Percentiles rank a stretch among this genome's conserved stretches.
These are phyloP conservation scores for Magnusiomyces sp. DNA, from an alignment of 1,139 yeast genomes.

Conservation along the genomic window DNA sequence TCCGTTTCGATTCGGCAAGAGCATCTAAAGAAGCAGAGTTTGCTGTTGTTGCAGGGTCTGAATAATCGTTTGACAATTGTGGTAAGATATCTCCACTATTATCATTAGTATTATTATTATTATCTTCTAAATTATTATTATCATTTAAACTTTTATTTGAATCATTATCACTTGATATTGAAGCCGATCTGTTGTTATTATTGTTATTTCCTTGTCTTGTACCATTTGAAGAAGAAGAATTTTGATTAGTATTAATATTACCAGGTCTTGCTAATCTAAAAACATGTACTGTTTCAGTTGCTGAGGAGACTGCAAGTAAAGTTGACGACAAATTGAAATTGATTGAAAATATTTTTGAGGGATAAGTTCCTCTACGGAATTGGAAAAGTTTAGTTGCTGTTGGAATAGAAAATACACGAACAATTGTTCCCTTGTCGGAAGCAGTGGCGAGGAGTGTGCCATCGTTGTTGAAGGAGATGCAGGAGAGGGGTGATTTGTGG, in stretches of 20 bases:
- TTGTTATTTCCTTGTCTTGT: no score
- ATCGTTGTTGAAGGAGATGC: conserved; percentile 66
- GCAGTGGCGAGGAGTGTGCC: conserved; percentile 88
- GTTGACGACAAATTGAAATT: conserved; percentile 69
- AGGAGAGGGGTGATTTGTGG: conserved; percentile 78
- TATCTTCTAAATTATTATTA: no score
- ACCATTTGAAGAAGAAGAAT: no score
- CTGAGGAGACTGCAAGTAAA: conserved; percentile 74
- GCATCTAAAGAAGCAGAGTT: conserved; percentile 10
- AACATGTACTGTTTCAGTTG: conserved; percentile 89
- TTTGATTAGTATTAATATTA: background rate
- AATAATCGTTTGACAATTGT: background rate
- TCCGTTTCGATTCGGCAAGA: conserved; percentile 9
- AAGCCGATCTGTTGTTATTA: no score
- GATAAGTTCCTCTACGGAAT: conserved; percentile 90
- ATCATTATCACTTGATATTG: conserved; percentile 5
- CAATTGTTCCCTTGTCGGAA: conserved; percentile 89
- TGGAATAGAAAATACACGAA: conserved; percentile 77
- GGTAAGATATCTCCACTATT: no score
- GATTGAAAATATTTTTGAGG: conserved; percentile 78
- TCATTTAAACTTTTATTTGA: background rate
- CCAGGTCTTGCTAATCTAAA: conserved; percentile 41
- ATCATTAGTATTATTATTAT: no score
- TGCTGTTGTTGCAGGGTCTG: no score
- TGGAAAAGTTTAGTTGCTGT: conserved; percentile 79